Evolutionary conservation across 1,139 yeast species (phyloP).

Genomic region (Hyphopichia wangnamkhiaoensis): DNA sequence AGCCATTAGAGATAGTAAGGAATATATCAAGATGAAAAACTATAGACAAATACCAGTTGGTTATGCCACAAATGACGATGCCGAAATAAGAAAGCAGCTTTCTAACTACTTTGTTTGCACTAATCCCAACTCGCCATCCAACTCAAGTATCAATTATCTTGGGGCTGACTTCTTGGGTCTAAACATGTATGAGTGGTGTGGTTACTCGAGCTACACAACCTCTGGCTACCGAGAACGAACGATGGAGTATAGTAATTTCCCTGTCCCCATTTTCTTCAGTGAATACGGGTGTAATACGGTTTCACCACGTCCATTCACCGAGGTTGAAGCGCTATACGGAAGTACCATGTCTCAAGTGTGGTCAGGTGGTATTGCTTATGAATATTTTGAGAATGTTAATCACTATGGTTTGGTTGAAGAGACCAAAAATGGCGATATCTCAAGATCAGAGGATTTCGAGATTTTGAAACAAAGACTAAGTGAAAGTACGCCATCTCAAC

Average conservation of each 20-base stretch:
- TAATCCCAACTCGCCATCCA: slow-evolving; percentile 3
- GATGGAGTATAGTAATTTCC: slow-evolving; percentile 42
- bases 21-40: slow-evolving; percentile 40
- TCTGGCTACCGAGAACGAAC: slow-evolving; percentile 62
- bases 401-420: slow-evolving; percentile 36
- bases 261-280: slow-evolving; percentile 60
- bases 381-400: slow-evolving; percentile 38
- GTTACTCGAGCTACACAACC: slow-evolving; percentile 54
- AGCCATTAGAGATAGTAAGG: slow-evolving; percentile 57
- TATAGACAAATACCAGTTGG: slow-evolving; percentile 62
- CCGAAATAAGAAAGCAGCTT: slow-evolving; percentile 45
- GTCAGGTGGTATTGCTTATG: slow-evolving; percentile 46
- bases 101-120: slow-evolving; percentile 54
- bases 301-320: slow-evolving; percentile 60
- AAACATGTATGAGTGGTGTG: slow-evolving; percentile 72
- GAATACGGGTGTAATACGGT: slow-evolving; percentile 61
- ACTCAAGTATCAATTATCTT: background rate
- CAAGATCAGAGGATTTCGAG: slow-evolving; percentile 45
- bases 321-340: slow-evolving; percentile 39
- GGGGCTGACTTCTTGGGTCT: slow-evolving; percentile 56
- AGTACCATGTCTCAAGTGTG: slow-evolving; percentile 37
- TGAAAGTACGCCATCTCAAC: slow-evolving; percentile 28
- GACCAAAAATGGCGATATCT: slow-evolving; percentile 29
- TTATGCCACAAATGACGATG: slow-evolving; percentile 61
- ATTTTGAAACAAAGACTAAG: slow-evolving; percentile 32